Evolutionary conservation across 2,329 filamentous ascomycete genomes (phyloP).

Genomic region (Tolypocladium tundrense): DNA sequence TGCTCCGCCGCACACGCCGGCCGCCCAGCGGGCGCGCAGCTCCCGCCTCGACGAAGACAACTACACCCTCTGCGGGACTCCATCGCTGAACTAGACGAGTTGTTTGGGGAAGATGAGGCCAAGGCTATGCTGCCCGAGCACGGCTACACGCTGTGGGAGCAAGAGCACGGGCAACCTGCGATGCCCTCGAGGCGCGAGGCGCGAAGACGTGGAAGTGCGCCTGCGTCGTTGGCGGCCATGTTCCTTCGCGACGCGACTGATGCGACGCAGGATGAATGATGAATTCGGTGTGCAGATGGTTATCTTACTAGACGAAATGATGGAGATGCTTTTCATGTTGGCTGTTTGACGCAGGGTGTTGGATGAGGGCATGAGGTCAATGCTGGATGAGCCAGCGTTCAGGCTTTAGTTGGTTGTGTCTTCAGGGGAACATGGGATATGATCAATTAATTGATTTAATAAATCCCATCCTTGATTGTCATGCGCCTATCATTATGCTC

Average conservation of each 20-base stretch:
- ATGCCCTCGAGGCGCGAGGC: not conserved
- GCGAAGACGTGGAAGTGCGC: not conserved
- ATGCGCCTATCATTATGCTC: conserved; percentile 21
- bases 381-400: not conserved
- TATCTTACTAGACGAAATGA: not conserved
- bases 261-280: not conserved
- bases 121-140: not conserved
- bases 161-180: not conserved
- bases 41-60: not conserved
- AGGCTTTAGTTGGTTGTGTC: not conserved
- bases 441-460: not conserved
- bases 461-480: conserved; percentile 1
- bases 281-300: not conserved
- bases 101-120: not conserved
- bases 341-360: not conserved
- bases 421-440: not conserved
- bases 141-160: not conserved
- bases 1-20: not conserved
- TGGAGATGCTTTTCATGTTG: not conserved
- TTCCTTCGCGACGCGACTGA: not conserved
- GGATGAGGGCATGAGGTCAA: not conserved
- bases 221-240: not conserved
- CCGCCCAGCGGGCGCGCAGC: not conserved
- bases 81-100: not conserved
- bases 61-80: not conserved